Evolutionary conservation across 78 protist species (phyloP), one percentile per base, ranked within the genome.

Genomic region (Polysphondylium violaceum): DNA sequence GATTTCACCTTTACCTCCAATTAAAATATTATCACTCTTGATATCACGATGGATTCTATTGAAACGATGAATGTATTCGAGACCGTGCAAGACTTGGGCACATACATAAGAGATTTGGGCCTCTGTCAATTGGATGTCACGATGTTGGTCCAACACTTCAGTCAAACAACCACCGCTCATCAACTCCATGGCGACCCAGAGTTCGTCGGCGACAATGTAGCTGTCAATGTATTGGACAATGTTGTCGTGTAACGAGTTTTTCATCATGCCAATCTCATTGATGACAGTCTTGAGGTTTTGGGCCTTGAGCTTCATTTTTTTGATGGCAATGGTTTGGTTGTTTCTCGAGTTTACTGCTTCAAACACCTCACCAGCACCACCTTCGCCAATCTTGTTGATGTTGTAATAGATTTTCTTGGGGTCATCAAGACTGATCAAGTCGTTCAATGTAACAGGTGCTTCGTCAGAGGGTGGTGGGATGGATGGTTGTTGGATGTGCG

Each of bases 31-130:
- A 51, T 87, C 96, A 2, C 91, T 51, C 59, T 96, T 96, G 35
- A 96, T 87, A 76, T 96, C 97, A n/a, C 98, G 76, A 74, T 96
- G 97, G 29, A 96, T 94, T 41, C 83, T 67, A 85, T 74, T 65
- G 53, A 25, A 44, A 1, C 43, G 50, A 55, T 96, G 97, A 23
- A 96, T 65, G 31, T 78, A 96, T 3, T 61, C 64, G 19, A 81
- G 23, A 12, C 90, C 90, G 51, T 64, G 55, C 35, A 71, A 44
- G 0, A 86, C 95, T 29, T 86, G 93, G 25, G 47, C 36, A 76
- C 89, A 79, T 7, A 83, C 85, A 72, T 64, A 87, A 1, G 96
- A 65, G 14, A 93, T 93, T 38, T 93, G 96, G 4, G 47, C 14
- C n/a, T 93, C 96, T 0, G 71, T 58, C 33, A 93, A 36, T 59